Base-by-base conservation (phyloP, 1,139 yeast genomes). In the Magnusiomyces sp. region DNA sequence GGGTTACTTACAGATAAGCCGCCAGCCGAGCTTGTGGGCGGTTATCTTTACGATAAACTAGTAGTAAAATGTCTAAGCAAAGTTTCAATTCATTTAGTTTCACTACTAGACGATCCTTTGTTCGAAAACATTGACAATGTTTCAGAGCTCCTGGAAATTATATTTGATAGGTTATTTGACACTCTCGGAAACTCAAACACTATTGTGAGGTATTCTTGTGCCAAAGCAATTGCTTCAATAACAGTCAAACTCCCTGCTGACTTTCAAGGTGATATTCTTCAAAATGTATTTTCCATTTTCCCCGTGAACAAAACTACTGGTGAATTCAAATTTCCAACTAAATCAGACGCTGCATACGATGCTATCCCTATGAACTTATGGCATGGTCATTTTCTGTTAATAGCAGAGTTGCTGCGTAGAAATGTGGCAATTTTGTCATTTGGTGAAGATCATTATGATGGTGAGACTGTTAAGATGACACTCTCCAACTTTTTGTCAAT, bases 171-270 rank as follows among this genome's bases (percentile, higher is more conserved):
- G n/a, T 58, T 72, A 16, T 43, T 73, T 14, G 53, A 55, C 1
- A 50, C 56, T 0, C 58, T 72, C 2, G 64, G 64, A n/a, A 62
- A 69, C 53, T 59, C 58, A 16, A 71, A 71, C 49, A 71, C 76
- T 1, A 49, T 62, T 0, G 71, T 75, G 5, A 60, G 81, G 40
- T 71, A 71, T 48, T 61, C 75, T 2, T 69, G 72, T 3, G 72
- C 79, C 5, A 75, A 74, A 53, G 74, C 75, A 2, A 51, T 76
- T 1, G 71, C 78, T 0, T 62, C 75, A 37, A 60, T 76, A 2
- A 57, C 67, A 2, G 50, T 50, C 1, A 53, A 58, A 16, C 54
- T 73, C 3, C 66, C 67, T 2, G 49, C 52, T 2, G 67, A 58
- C n/a, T 59, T 66, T 41, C 64, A 61, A 27, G 47, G 52, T 2